Conservation (phyloP, 148 eudicot genomes). For the Vaccinium corymbosum region DNA sequence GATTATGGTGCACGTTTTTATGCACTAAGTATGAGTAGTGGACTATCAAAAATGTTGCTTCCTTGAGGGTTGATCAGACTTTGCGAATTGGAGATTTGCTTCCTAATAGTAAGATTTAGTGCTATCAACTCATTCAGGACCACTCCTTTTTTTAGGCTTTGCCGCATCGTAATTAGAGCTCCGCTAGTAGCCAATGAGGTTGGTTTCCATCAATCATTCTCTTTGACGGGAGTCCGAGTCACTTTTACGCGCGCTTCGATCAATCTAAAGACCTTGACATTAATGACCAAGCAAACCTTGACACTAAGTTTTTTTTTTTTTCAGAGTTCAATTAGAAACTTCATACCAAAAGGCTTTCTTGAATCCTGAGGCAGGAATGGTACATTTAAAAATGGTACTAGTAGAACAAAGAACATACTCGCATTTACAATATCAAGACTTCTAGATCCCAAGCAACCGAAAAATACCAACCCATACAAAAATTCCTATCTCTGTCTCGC, state of each 20-base stretch:
- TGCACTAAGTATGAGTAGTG: slow-evolving; percentile 2
- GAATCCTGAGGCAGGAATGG: too few relatives aligned
- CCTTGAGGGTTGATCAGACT: background rate
- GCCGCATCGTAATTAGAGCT: too few relatives aligned
- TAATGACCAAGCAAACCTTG: background rate
- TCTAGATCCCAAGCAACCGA: background rate
- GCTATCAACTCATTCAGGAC: too few relatives aligned
- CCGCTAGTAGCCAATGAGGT: too few relatives aligned
- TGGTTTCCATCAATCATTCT: background rate
- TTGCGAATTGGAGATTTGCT: too few relatives aligned
- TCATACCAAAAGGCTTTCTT: too few relatives aligned
- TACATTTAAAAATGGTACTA: too few relatives aligned
- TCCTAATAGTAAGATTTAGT: too few relatives aligned
- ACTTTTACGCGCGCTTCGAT: background rate
- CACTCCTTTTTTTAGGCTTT: too few relatives aligned
- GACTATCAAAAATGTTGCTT: background rate
- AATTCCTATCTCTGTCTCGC: background rate
- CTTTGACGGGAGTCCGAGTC: background rate
- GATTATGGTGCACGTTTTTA: background rate
- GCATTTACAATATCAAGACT: background rate
- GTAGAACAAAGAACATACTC: background rate
- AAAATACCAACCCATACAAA: background rate
- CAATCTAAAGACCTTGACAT: background rate
- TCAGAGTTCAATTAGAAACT: background rate
- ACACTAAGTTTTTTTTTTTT: background rate